phyloP scores from a whole-genome alignment of 352 stramenopile species.

The Thalassiosira exigua region DNA sequence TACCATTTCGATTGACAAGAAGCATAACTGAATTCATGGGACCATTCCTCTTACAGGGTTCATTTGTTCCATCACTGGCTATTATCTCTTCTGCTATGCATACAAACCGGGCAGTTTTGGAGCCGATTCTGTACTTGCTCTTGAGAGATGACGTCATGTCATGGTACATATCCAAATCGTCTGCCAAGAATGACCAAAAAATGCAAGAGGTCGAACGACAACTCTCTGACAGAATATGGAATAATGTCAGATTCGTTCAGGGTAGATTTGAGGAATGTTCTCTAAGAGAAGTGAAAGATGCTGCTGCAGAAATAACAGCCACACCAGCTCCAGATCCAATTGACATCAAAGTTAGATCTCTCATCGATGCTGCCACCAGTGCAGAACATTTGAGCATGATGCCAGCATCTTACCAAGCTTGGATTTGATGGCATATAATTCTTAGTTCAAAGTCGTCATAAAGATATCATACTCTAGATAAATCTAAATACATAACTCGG shows the following conservation, averaged over 20 bases:
- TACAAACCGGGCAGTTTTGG: constrained; percentile 66
- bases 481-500: no score
- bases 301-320: constrained; percentile 40
- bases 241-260: constrained; percentile 78
- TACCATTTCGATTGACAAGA: constrained; percentile 84
- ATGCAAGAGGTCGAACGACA: constrained; percentile 83
- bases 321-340: constrained; percentile 57
- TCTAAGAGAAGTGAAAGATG: constrained; percentile 38
- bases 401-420: constrained; percentile 72
- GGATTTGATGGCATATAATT: constrained; percentile 46
- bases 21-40: constrained; percentile 79
- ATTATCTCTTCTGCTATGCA: constrained; percentile 69
- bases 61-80: constrained; percentile 75
- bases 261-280: constrained; percentile 72
- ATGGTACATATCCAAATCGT: constrained; percentile 84
- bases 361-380: constrained; percentile 68
- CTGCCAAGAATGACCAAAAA: constrained; percentile 80
- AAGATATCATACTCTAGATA: no score
- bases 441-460: not conserved
- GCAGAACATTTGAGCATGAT: constrained; percentile 77
- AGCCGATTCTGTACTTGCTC: constrained; percentile 78
- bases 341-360: constrained; percentile 70
- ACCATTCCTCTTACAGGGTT: constrained; percentile 72
- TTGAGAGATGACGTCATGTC: constrained; percentile 85
- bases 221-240: constrained; percentile 76